Percentiles rank a stretch among this genome's conserved stretches.
These are phyloP conservation scores for Heliocybe sulcata DNA, from an alignment of 1,284 basidiomycete species.

Conservation along the genomic window DNA sequence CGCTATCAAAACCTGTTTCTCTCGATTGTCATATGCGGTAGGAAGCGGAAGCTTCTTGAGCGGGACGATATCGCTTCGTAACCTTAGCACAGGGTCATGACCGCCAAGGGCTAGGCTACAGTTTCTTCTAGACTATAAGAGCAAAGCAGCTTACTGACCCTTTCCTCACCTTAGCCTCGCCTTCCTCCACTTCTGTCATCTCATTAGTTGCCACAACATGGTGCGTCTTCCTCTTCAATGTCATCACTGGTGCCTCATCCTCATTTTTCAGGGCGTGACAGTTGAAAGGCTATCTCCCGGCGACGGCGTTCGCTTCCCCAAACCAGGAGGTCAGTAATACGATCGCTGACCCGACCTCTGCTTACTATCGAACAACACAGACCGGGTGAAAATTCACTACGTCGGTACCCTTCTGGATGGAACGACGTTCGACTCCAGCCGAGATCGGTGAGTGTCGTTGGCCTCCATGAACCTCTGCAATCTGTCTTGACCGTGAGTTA, in stretches of 20 bases:
- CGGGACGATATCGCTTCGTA: no score
- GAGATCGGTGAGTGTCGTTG: conserved; percentile 41
- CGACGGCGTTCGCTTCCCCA: conserved; percentile 38
- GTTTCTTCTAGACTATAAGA: conserved; percentile 39
- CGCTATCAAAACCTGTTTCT: background rate
- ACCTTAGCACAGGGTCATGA: no score
- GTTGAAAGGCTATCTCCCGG: conserved; percentile 34
- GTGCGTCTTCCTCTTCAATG: conserved; percentile 9
- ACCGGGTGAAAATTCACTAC: conserved; percentile 63
- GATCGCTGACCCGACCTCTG: background rate
- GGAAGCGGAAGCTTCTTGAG: no score
- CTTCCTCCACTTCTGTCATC: conserved; percentile 8
- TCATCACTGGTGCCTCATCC: conserved; percentile 2
- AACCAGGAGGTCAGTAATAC: conserved; percentile 32
- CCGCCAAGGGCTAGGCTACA: conserved; percentile 10
- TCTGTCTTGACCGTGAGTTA: background rate
- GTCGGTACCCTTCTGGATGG: conserved; percentile 61
- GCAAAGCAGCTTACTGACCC: conserved; percentile 25
- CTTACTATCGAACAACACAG: conserved; percentile 18
- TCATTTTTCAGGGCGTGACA: conserved; percentile 30
- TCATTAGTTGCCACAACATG: conserved; percentile 11
- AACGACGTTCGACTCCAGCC: conserved; percentile 63
- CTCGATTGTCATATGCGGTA: background rate
- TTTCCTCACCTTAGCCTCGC: conserved; percentile 12
- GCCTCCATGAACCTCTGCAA: background rate